These are phyloP conservation scores for Saccharomycopsis javanensis DNA, from an alignment of 805 yeast genomes.

Conservation along the genomic window DNA sequence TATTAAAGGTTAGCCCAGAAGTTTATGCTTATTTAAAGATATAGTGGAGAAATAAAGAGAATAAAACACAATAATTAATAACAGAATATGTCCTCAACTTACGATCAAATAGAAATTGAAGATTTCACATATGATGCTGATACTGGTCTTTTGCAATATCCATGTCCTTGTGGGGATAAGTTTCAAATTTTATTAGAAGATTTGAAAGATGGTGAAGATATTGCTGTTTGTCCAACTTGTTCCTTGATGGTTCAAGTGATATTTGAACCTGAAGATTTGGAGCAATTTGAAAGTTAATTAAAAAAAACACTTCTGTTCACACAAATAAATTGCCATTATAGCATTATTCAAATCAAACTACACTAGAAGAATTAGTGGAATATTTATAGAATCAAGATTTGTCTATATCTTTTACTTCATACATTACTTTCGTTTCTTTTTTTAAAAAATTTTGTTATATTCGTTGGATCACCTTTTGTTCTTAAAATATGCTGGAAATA, in stretches of 20 bases:
- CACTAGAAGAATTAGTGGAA: no score
- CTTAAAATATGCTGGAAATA: no score
- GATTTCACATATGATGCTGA: constrained; percentile 85
- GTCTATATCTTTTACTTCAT: no score
- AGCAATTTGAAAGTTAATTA: constrained; percentile 2
- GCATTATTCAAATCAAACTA: no score
- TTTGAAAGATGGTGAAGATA: constrained; percentile 79
- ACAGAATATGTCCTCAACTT: constrained; percentile 45
- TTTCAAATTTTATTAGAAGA: constrained; percentile 84
- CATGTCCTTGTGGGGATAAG: constrained; percentile 97
- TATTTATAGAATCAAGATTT: no score
- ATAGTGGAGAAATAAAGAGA: background rate
- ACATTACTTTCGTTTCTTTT: no score
- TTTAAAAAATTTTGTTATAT: no score
- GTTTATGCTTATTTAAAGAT: background rate
- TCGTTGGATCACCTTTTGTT: no score
- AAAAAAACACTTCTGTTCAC: no score
- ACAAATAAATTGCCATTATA: no score
- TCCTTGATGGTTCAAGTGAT: constrained; percentile 87
- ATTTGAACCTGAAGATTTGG: constrained; percentile 46
- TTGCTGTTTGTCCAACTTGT: constrained; percentile 96
- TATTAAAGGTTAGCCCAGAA: no score
- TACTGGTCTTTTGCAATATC: constrained; percentile 80
- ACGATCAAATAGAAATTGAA: constrained; percentile 95
- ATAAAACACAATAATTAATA: background rate